Percentiles rank a stretch among this genome's conserved stretches.
Evolutionary conservation across 306 rosid genomes (phyloP).

Genomic region (Lablab purpureus): DNA sequence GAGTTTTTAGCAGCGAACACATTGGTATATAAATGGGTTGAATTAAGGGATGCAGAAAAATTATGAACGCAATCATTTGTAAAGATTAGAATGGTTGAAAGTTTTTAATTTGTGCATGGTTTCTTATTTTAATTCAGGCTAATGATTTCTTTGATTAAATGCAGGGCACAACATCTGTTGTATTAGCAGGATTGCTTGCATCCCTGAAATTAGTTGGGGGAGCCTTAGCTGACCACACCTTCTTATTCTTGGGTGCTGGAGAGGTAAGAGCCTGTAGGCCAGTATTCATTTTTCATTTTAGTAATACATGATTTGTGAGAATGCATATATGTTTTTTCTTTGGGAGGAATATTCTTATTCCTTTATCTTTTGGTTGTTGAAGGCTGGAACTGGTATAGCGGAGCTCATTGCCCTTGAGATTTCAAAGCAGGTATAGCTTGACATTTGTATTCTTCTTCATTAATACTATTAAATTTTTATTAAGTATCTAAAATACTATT

Average conservation of each 20-base stretch:
- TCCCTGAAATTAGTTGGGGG: slow-evolving; percentile 90
- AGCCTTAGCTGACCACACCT: slow-evolving; percentile 85
- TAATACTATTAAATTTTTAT: slow-evolving; percentile 9
- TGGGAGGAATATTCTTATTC: slow-evolving; percentile 47
- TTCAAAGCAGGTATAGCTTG: slow-evolving; percentile 78
- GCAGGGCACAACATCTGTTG: slow-evolving; percentile 98
- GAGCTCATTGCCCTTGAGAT: slow-evolving; percentile 97
- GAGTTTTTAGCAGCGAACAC: neutral
- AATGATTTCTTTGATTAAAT: slow-evolving; percentile 48
- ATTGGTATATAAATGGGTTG: neutral
- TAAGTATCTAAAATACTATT: slow-evolving; percentile 24
- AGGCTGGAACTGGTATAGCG: slow-evolving; percentile 99
- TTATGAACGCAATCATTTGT: slow-evolving; percentile 28
- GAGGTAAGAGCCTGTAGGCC: slow-evolving; percentile 64
- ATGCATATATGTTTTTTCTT: slow-evolving; percentile 19
- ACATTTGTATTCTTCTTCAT: neutral
- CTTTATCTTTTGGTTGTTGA: slow-evolving; percentile 52
- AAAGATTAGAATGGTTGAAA: slow-evolving; percentile 42
- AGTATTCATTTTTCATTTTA: neutral
- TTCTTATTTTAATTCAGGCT: slow-evolving; percentile 39
- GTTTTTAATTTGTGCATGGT: slow-evolving; percentile 5
- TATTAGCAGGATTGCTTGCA: slow-evolving; percentile 88
- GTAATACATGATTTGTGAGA: neutral
- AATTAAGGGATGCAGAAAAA: neutral
- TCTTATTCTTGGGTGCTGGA: slow-evolving; percentile 97